phyloP scores from a whole-genome alignment of 1,284 basidiomycete species.

The Cryptococcus sp. region DNA sequence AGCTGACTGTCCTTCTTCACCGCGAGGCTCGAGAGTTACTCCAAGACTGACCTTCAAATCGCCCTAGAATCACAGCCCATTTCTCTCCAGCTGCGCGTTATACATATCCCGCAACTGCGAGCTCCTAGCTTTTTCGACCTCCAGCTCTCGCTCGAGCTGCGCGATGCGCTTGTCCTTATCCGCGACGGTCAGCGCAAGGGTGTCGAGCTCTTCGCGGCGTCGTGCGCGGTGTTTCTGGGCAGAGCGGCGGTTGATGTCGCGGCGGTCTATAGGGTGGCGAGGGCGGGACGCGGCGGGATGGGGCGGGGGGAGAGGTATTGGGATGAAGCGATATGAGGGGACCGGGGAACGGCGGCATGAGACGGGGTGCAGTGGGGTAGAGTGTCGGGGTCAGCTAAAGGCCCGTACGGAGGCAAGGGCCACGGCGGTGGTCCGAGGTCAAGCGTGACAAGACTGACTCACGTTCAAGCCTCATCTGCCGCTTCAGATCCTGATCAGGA shows the following conservation, averaged over 20 bases:
- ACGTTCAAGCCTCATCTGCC: conserved; percentile 13
- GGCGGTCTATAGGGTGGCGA: conserved; percentile 20
- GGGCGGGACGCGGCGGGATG: not conserved
- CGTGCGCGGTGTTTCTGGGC: conserved; percentile 35
- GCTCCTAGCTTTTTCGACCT: conserved; percentile 25
- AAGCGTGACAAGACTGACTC: not conserved
- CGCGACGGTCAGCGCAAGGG: conserved; percentile 12
- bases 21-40: too few species aligned
- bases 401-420: not conserved
- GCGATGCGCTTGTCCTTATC: conserved; percentile 21
- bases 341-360: too few species aligned
- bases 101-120: conserved; percentile 36
- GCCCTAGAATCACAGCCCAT: conserved; percentile 7
- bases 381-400: not conserved
- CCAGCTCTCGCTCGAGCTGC: conserved; percentile 27
- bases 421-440: too few species aligned
- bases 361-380: too few species aligned
- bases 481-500: not conserved
- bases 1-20: too few species aligned
- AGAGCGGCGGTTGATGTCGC: conserved; percentile 35
- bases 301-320: not conserved
- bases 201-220: conserved; percentile 29
- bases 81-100: conserved; percentile 46
- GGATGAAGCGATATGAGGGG: not conserved
- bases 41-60: too few species aligned